Conservation (phyloP, 352 stramenopile genomes). For the Phytopythium ostracodes region DNA sequence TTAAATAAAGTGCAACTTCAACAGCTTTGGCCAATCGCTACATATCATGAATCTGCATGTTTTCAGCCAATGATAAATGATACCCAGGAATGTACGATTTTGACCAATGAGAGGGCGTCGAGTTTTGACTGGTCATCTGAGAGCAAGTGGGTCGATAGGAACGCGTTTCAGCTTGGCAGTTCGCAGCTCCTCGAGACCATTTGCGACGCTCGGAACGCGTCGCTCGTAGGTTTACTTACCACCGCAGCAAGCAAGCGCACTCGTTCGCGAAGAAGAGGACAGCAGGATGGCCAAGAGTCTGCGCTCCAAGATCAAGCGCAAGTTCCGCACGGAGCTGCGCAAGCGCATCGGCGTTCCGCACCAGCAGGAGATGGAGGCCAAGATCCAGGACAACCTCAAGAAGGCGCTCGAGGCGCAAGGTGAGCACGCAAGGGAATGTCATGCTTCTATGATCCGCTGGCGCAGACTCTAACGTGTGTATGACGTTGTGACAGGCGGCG, state of each 20-base stretch:
- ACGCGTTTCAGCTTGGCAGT: too few relatives aligned
- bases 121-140: slow-evolving; percentile 8
- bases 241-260: slow-evolving; percentile 2
- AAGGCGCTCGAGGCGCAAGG: slow-evolving; percentile 68
- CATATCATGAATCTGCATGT: neutral
- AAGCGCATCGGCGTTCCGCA: slow-evolving; percentile 79
- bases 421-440: slow-evolving; percentile 3
- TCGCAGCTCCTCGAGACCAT: neutral
- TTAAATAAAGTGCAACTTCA: neutral
- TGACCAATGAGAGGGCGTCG: neutral
- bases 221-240: neutral
- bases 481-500: slow-evolving; percentile 18
- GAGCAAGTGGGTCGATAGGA: neutral
- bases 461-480: neutral
- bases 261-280: slow-evolving; percentile 11
- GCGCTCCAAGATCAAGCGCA: slow-evolving; percentile 88
- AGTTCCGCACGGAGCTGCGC: slow-evolving; percentile 83
- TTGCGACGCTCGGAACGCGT: neutral
- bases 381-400: slow-evolving; percentile 86
- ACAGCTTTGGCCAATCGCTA: neutral
- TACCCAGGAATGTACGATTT: too few relatives aligned
- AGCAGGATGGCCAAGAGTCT: slow-evolving; percentile 79
- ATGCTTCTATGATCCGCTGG: neutral
- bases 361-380: slow-evolving; percentile 60
- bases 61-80: neutral